A percentile compares a stretch with the other conserved stretches of the same genome.
Conservation (phyloP, 257 asterid species). For the Scutellaria barbata region DNA sequence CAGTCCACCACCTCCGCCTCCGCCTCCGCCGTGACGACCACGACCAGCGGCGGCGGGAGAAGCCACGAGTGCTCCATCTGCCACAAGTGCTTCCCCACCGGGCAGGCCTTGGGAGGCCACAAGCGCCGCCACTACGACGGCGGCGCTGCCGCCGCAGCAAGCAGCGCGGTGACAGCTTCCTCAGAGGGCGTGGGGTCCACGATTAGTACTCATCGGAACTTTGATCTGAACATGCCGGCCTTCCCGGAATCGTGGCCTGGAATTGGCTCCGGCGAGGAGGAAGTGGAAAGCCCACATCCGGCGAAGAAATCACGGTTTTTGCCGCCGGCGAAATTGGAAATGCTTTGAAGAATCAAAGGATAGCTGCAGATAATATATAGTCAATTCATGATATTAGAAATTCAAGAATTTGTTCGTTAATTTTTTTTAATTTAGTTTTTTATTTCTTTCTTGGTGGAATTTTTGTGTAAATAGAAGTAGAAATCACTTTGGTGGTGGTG, state of each 20-base stretch:
- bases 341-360: conserved; percentile 26
- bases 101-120: conserved; percentile 79
- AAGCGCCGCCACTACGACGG: conserved; percentile 75
- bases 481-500: background rate
- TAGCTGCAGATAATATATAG: background rate
- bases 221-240: conserved; percentile 63
- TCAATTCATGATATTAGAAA: conserved; percentile 16
- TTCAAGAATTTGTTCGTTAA: background rate
- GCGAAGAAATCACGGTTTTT: conserved; percentile 53
- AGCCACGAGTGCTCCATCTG: conserved; percentile 72
- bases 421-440: background rate
- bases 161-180: conserved; percentile 39
- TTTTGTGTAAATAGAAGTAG: conserved; percentile 29
- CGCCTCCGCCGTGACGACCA: conserved; percentile 30
- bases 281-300: conserved; percentile 70
- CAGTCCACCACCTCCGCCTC: conserved; percentile 45
- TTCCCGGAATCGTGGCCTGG: conserved; percentile 46
- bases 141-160: conserved; percentile 39
- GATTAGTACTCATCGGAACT: conserved; percentile 41
- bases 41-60: conserved; percentile 42
- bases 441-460: background rate
- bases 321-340: conserved; percentile 39
- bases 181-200: conserved; percentile 55
- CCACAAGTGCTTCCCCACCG: conserved; percentile 66
- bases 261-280: conserved; percentile 50